Percentiles rank a stretch among this genome's conserved stretches.
Evolutionary conservation across 495 filamentous ascomycete genomes (phyloP).

Genomic region (Aspergillus mulundensis): DNA sequence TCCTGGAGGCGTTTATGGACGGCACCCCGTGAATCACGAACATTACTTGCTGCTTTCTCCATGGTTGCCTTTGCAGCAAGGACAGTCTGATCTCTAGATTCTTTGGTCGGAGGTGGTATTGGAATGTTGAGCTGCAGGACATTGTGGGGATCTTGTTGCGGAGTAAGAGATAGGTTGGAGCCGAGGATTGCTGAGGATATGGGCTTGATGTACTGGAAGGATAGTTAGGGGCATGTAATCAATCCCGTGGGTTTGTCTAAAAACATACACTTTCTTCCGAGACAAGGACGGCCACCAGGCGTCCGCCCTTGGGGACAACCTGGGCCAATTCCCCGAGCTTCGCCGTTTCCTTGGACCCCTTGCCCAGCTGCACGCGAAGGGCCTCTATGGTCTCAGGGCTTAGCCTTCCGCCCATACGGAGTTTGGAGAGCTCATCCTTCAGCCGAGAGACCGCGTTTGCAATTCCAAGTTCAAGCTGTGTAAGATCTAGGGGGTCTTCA

Average conservation of each 20-base stretch:
- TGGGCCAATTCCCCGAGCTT: slow-evolving; percentile 69
- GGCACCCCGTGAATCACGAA: slow-evolving; percentile 51
- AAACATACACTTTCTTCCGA: slow-evolving; percentile 56
- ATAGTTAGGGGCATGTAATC: no score
- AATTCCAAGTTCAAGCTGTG: slow-evolving; percentile 58
- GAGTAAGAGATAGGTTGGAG: slow-evolving; percentile 66
- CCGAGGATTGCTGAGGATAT: slow-evolving; percentile 66
- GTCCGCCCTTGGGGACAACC: slow-evolving; percentile 66
- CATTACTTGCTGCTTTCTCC: slow-evolving; percentile 50
- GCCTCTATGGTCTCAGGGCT: slow-evolving; percentile 63
- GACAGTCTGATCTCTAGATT: slow-evolving; percentile 51
- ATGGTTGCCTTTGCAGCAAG: slow-evolving; percentile 56
- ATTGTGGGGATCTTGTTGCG: slow-evolving; percentile 64
- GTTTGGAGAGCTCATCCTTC: slow-evolving; percentile 59
- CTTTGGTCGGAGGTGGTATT: slow-evolving; percentile 65
- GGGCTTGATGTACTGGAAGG: slow-evolving; percentile 59
- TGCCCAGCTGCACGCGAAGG: slow-evolving; percentile 57
- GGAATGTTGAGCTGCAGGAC: slow-evolving; percentile 66
- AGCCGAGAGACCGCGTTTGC: slow-evolving; percentile 51
- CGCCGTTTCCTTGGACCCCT: slow-evolving; percentile 45
- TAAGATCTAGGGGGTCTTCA: slow-evolving; percentile 66
- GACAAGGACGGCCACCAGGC: slow-evolving; percentile 62
- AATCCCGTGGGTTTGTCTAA: no score
- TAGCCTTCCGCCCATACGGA: slow-evolving; percentile 63
- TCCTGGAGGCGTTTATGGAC: slow-evolving; percentile 64